Evolutionary conservation across 1,139 yeast species (phyloP).

Genomic region (Protomyces pachydermus): DNA sequence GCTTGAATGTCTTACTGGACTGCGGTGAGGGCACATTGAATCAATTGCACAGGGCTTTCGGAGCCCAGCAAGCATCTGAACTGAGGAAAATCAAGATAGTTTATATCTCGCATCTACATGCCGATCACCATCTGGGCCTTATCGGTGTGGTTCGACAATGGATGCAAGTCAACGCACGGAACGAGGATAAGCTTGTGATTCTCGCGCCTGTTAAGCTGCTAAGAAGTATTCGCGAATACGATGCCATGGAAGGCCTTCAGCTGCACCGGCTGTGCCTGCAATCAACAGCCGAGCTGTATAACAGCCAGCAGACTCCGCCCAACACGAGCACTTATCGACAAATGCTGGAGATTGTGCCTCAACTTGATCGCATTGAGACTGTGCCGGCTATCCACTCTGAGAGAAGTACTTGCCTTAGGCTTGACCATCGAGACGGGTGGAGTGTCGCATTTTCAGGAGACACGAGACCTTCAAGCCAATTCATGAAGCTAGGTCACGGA

Average conservation of each 20-base stretch:
- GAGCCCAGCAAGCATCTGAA: conserved; percentile 45
- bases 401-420: conserved; percentile 5
- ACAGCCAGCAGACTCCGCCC: neutral
- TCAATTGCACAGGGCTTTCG: conserved; percentile 59
- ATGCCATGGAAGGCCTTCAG: conserved; percentile 51
- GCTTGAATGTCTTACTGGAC: conserved; percentile 54
- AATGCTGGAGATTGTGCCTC: conserved; percentile 7
- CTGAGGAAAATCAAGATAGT: conserved; percentile 58
- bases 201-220: conserved; percentile 73
- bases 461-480: conserved; percentile 72
- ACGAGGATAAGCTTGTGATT: conserved; percentile 43
- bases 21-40: conserved; percentile 94
- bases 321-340: neutral
- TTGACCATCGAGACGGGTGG: conserved; percentile 34
- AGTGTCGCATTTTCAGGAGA: conserved; percentile 84
- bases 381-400: conserved; percentile 21
- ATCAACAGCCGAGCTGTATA: neutral
- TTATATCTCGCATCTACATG: conserved; percentile 86
- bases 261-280: conserved; percentile 33
- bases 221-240: conserved; percentile 67
- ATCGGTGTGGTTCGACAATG: conserved; percentile 54
- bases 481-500: conserved; percentile 58
- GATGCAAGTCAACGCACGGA: conserved; percentile 44
- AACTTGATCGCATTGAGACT: neutral
- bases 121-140: conserved; percentile 92